phyloP scores from a whole-genome alignment of 1,284 basidiomycete genomes.

The Rhodotorula glutinis region DNA sequence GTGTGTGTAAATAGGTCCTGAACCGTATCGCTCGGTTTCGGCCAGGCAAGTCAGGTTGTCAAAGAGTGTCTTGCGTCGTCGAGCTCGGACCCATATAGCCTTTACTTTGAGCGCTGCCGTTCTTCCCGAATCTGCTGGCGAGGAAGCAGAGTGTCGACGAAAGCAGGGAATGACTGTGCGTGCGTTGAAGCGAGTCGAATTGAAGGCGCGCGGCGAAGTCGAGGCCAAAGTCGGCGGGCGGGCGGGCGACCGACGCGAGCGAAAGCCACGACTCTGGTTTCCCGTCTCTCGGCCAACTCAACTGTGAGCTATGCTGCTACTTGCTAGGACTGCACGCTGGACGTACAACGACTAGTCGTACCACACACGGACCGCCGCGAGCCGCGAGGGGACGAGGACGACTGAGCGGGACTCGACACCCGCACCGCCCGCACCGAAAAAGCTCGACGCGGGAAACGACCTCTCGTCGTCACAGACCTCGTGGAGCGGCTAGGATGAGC shows the following conservation, averaged over 20 bases:
- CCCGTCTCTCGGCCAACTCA: slow-evolving; percentile 9
- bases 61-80: too few species aligned
- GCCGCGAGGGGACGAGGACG: background rate
- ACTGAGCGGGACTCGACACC: background rate
- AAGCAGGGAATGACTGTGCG: background rate
- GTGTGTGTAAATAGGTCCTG: too few species aligned
- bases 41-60: too few species aligned
- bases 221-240: too few species aligned
- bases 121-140: too few species aligned
- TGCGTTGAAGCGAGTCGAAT: background rate
- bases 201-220: background rate
- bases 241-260: background rate
- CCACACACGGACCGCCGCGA: background rate
- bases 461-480: background rate
- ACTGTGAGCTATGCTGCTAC: background rate
- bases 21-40: too few species aligned
- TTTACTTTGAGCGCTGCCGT: too few species aligned
- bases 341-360: background rate
- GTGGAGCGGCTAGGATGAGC: background rate
- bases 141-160: background rate
- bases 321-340: background rate
- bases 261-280: background rate
- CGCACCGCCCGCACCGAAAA: background rate
- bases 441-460: background rate
- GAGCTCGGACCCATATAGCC: too few species aligned